Conservation (phyloP, 148 eudicot genomes). For the Polygonum aviculare region DNA sequence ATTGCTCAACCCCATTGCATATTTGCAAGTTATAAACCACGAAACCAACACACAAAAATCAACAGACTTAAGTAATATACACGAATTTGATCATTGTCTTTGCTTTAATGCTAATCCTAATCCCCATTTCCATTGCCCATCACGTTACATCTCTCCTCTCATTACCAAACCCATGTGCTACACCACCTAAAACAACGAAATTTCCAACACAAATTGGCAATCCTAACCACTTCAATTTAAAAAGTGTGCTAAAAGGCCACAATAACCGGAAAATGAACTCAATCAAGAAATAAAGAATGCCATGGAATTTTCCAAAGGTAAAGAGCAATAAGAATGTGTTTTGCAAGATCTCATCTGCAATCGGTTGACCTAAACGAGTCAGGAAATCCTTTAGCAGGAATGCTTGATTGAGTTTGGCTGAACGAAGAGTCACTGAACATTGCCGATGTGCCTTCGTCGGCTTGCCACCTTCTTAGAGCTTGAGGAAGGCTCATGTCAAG, state of each 20-base stretch:
- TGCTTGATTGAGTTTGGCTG: conserved; percentile 27
- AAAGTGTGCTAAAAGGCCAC: background rate
- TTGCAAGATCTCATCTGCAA: conserved; percentile 21
- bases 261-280: background rate
- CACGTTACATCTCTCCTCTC: conserved; percentile 11
- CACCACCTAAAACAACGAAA: background rate
- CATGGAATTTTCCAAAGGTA: background rate
- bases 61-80: background rate
- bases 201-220: background rate
- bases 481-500: conserved; percentile 47
- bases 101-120: conserved; percentile 1
- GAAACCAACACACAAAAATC: background rate
- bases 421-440: conserved; percentile 23
- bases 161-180: conserved; percentile 14
- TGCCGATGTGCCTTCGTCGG: conserved; percentile 30
- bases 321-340: background rate
- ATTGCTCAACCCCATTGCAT: background rate
- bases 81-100: conserved; percentile 7
- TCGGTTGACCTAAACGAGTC: conserved; percentile 32
- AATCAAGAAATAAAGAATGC: conserved; percentile 4
- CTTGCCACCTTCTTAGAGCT: conserved; percentile 47
- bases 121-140: background rate
- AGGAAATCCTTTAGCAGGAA: conserved; percentile 36
- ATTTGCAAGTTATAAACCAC: background rate
- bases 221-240: background rate